A percentile compares a stretch with the other conserved stretches of the same genome.
Evolutionary conservation across 2,329 filamentous ascomycete genomes (phyloP).

Genomic region (Sporothrix luriei): DNA sequence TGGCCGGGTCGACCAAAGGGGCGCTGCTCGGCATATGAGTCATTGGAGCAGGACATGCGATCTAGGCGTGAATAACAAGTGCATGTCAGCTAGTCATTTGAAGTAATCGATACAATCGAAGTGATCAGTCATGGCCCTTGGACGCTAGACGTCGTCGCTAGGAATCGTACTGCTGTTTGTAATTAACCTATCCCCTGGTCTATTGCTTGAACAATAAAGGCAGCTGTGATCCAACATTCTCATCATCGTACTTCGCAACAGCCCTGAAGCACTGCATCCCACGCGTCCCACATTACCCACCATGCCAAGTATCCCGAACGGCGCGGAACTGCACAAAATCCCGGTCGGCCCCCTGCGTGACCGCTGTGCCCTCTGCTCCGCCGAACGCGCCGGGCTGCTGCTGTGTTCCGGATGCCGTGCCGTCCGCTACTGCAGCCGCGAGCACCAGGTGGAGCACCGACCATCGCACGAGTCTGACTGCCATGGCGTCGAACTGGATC

Average conservation of each 20-base stretch:
- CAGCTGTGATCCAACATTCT: not conserved
- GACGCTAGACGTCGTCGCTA: too few relatives aligned
- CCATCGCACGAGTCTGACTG: constrained; percentile 39
- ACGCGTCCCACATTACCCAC: not conserved
- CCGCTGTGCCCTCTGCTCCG: not conserved
- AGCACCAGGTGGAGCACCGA: constrained; percentile 38
- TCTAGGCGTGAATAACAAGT: not conserved
- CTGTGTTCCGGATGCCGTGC: constrained; percentile 39
- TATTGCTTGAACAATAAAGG: not conserved
- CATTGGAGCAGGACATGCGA: not conserved
- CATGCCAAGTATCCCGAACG: not conserved
- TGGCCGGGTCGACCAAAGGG: constrained; percentile 27
- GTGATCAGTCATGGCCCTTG: not conserved
- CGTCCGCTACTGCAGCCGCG: constrained; percentile 39
- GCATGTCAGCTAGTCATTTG: not conserved
- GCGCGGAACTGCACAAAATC: not conserved
- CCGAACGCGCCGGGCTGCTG: constrained; percentile 27
- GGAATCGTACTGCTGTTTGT: too few relatives aligned
- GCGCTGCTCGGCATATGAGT: constrained; percentile 29
- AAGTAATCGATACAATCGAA: not conserved
- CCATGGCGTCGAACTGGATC: constrained; percentile 36
- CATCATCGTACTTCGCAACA: too few relatives aligned
- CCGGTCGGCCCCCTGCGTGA: constrained; percentile 8
- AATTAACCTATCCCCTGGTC: not conserved
- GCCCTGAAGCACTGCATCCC: too few relatives aligned